Conservation (phyloP, 1,139 yeast species). For the Debaryomyces psychrophilus region DNA sequence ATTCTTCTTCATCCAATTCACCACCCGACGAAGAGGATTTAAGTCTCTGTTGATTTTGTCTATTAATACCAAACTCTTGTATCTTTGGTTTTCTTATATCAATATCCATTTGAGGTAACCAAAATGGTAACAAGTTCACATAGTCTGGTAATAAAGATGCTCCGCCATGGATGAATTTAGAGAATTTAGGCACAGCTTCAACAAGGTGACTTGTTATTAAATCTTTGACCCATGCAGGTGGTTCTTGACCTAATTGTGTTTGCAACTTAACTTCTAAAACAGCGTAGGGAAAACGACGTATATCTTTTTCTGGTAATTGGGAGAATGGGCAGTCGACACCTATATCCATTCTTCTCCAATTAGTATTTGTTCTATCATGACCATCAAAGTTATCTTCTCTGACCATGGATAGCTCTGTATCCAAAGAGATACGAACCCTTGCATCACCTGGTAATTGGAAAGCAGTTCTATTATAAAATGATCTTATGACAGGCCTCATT, state of each 20-base stretch:
- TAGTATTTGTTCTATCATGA: conserved; percentile 80
- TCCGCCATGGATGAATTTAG: conserved; percentile 95
- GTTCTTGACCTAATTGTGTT: conserved; percentile 98
- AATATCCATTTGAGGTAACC: conserved; percentile 98
- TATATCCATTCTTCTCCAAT: conserved; percentile 98
- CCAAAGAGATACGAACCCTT: conserved; percentile 94
- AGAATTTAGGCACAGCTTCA: conserved; percentile 97
- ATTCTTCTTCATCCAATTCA: conserved; percentile 52
- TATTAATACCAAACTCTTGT: conserved; percentile 60
- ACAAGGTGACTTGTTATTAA: conserved; percentile 89
- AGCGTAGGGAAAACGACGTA: conserved; percentile 94
- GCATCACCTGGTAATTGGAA: conserved; percentile 99
- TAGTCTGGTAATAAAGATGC: conserved; percentile 84
- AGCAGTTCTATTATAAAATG: conserved; percentile 97
- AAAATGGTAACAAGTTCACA: conserved; percentile 85
- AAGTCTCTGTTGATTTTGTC: conserved; percentile 28
- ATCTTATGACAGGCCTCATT: conserved; percentile 90
- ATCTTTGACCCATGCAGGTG: conserved; percentile 96
- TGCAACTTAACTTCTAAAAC: conserved; percentile 95
- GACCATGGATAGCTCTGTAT: conserved; percentile 92
- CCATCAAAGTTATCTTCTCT: conserved; percentile 98
- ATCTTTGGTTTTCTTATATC: conserved; percentile 90
- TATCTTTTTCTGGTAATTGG: conserved; percentile 81
- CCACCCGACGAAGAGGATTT: conserved; percentile 51
- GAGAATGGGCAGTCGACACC: conserved; percentile 95